Conservation (phyloP, 2,329 filamentous ascomycete species). For the Colletotrichum graminicola region DNA sequence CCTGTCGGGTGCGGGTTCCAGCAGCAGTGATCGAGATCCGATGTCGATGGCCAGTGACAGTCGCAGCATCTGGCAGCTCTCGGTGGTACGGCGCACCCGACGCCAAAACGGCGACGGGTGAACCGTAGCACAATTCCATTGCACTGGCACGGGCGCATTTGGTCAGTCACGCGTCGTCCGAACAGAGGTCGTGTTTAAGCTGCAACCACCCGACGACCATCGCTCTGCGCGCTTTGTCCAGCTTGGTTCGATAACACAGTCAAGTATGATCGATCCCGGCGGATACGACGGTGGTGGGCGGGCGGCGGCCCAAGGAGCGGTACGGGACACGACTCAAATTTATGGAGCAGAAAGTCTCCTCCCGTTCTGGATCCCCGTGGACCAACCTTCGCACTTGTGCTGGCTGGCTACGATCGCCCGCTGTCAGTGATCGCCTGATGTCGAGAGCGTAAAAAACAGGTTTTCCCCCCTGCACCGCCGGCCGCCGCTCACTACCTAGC, state of each 20-base stretch:
- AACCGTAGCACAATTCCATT: slow-evolving; percentile 34
- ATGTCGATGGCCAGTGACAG: background rate
- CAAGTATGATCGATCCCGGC: slow-evolving; percentile 39
- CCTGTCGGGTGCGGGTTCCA: slow-evolving; percentile 9
- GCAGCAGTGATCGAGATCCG: slow-evolving; percentile 21
- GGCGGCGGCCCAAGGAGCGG: slow-evolving; percentile 26
- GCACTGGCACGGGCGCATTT: slow-evolving; percentile 24
- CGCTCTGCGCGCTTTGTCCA: slow-evolving; percentile 27
- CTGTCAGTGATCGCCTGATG: slow-evolving; percentile 25
- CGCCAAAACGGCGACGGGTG: background rate
- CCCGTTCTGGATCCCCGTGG: slow-evolving; percentile 25
- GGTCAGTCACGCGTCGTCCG: slow-evolving; percentile 28
- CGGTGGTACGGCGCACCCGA: slow-evolving; percentile 10
- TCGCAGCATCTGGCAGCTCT: background rate
- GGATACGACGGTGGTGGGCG: slow-evolving; percentile 30
- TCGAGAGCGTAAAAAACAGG: slow-evolving; percentile 35
- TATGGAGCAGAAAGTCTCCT: slow-evolving; percentile 21
- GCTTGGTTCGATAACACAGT: slow-evolving; percentile 29
- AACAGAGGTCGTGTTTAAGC: slow-evolving; percentile 21
- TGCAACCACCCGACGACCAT: slow-evolving; percentile 36
- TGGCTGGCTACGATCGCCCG: slow-evolving; percentile 33
- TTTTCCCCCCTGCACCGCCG: slow-evolving; percentile 33
- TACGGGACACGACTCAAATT: slow-evolving; percentile 35
- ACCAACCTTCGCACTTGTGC: slow-evolving; percentile 14
- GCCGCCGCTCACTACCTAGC: slow-evolving; percentile 11